phyloP scores from a whole-genome alignment of 2,329 filamentous ascomycete species.

The Exserohilum turcica region DNA sequence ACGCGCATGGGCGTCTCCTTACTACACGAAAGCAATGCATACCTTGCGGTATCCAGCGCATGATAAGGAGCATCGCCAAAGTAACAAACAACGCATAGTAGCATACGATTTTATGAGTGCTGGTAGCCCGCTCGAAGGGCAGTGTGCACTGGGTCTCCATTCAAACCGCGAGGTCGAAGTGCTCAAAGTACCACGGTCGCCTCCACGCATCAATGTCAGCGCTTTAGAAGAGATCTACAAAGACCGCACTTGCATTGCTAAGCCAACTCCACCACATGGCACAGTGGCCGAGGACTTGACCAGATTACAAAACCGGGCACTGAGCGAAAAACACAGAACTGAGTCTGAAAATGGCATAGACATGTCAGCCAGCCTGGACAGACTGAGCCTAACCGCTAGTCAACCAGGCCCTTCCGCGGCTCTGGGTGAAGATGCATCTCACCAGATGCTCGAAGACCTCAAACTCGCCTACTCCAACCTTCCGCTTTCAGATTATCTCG shows the following conservation, averaged over 20 bases:
- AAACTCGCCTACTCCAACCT: slow-evolving; percentile 42
- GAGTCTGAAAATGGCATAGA: slow-evolving; percentile 28
- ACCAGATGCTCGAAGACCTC: slow-evolving; percentile 46
- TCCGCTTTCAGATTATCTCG: slow-evolving; percentile 42
- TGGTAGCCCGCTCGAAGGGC: slow-evolving; percentile 51
- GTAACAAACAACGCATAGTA: slow-evolving; percentile 58
- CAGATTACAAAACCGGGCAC: slow-evolving; percentile 37
- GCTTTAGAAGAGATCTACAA: slow-evolving; percentile 52
- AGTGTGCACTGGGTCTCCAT: slow-evolving; percentile 59
- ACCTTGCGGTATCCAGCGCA: slow-evolving; percentile 53
- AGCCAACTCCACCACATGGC: slow-evolving; percentile 36
- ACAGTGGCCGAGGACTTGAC: slow-evolving; percentile 44
- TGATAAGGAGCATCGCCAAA: slow-evolving; percentile 50
- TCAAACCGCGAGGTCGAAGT: slow-evolving; percentile 59
- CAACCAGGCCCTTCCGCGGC: slow-evolving; percentile 36
- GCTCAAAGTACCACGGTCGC: slow-evolving; percentile 53
- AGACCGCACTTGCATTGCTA: slow-evolving; percentile 38
- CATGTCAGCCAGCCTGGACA: slow-evolving; percentile 37
- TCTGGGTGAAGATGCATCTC: slow-evolving; percentile 37
- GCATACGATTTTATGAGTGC: slow-evolving; percentile 66
- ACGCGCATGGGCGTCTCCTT: slow-evolving; percentile 49
- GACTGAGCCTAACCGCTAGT: slow-evolving; percentile 41
- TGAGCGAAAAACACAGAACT: slow-evolving; percentile 36
- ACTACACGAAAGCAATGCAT: slow-evolving; percentile 53
- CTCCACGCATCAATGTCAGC: slow-evolving; percentile 51